Evolutionary conservation across 257 asterid genomes (phyloP), one percentile per base, ranked within the genome.

Genomic region (Nicotiana knightiana): DNA sequence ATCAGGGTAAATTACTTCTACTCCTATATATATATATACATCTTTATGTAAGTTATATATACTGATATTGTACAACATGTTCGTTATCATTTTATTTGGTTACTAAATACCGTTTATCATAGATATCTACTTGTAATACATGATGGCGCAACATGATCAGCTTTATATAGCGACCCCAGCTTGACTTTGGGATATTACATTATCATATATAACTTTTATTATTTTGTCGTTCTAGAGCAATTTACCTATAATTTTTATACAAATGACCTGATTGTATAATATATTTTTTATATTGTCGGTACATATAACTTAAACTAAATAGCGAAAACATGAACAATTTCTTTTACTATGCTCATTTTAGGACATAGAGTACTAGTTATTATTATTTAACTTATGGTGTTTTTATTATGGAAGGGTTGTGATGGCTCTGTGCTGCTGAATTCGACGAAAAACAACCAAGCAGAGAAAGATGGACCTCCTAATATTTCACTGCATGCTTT

Each of bases 391-490:
- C 35, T 21, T 39, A 28, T 7, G 18, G 48, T 43, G 28, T 9
- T 33, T 66, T 16, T 11, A n/a, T 32, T 73, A 21, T 81, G 79
- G 55, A 84, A 94, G 98, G 97, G 98, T 8, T 94, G 97, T 87
- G 98, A 94, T 88, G 98, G 86, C 1, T 94, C 98, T 32, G 94
- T 94, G 85, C 88, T 94, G 77, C 88, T 94, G 82, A 87, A 89
- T 67, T 90, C 97, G 0, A 89, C 83, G 16, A 83, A 86, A 51
- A 87, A 75, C 5, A 89, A 85, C 39, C 83, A 88, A 70, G 92
- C 97, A 28, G 98, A 94, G 82, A 93, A 94, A 84, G 96, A 91
- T 81, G 97, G 97, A 16, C 91, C 94, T 80, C 93, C 98, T 10
- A 93, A 94, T 76, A 83, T 94, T 43, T 94, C 98, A 48, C 58